phyloP scores from a whole-genome alignment of 2,329 filamentous ascomycete species.

The Paecilomyces sp. region DNA sequence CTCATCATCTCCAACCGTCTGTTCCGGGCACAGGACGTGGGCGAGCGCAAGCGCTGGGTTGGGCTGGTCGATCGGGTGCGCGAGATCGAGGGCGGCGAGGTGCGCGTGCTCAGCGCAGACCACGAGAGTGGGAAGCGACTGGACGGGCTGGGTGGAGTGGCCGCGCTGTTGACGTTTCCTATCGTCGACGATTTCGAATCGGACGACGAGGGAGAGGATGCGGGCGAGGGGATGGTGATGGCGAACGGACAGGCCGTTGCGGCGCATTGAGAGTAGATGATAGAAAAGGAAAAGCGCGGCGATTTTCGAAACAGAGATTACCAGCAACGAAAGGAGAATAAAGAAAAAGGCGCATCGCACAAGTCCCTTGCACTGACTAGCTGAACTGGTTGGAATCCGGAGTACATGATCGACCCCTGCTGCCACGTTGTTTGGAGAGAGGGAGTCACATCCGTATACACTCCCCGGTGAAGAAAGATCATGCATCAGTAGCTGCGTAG shows the following conservation, averaged over 20 bases:
- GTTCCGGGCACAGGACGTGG: constrained; percentile 76
- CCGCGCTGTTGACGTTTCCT: constrained; percentile 84
- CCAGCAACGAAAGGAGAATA: neutral
- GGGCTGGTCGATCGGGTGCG: constrained; percentile 80
- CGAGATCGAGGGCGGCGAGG: constrained; percentile 72
- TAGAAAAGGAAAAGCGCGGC: neutral
- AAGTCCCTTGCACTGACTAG: neutral
- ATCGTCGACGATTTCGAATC: constrained; percentile 71
- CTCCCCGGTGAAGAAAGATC: no score
- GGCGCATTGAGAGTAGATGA: neutral
- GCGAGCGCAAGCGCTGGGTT: constrained; percentile 72
- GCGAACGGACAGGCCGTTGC: constrained; percentile 4
- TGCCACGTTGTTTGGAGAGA: neutral
- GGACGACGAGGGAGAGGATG: constrained; percentile 29
- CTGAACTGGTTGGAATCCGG: no score
- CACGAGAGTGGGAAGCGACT: constrained; percentile 88
- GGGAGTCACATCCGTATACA: neutral
- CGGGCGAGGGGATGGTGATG: constrained; percentile 7
- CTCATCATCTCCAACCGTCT: constrained; percentile 80
- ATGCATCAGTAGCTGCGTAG: no score
- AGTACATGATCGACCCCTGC: neutral
- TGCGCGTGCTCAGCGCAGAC: constrained; percentile 80
- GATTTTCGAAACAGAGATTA: neutral
- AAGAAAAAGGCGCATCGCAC: neutral
- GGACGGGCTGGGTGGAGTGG: constrained; percentile 77